phyloP scores from a whole-genome alignment of 768 basidiomycete species.

The Termitomyces sp. region DNA sequence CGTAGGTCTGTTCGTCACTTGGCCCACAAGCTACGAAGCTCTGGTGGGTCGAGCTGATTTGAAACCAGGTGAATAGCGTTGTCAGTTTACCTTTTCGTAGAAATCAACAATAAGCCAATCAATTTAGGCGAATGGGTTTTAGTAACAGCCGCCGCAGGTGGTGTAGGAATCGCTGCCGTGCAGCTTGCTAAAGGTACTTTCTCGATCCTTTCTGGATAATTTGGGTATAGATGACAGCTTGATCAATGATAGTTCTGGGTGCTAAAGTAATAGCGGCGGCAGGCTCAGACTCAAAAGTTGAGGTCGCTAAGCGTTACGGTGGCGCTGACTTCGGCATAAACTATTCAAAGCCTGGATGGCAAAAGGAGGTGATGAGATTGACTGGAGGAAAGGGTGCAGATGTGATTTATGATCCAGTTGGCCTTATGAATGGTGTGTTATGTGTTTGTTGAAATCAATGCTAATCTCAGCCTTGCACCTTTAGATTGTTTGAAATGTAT shows the following conservation, averaged over 20 bases:
- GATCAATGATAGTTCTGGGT: slow-evolving; percentile 57
- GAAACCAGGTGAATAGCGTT: slow-evolving; percentile 52
- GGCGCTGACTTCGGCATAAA: slow-evolving; percentile 82
- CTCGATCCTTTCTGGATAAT: neutral
- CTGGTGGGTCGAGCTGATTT: slow-evolving; percentile 80
- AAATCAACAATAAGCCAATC: neutral
- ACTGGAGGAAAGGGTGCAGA: slow-evolving; percentile 85
- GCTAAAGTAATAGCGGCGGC: slow-evolving; percentile 95
- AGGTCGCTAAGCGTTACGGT: slow-evolving; percentile 67
- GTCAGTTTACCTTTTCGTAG: neutral
- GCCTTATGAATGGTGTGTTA: slow-evolving; percentile 56
- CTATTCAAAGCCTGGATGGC: slow-evolving; percentile 79
- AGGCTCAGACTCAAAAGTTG: slow-evolving; percentile 71
- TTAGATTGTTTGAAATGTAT: slow-evolving; percentile 86
- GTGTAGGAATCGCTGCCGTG: slow-evolving; percentile 87
- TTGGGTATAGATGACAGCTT: neutral
- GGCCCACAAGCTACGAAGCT: slow-evolving; percentile 92
- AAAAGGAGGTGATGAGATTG: slow-evolving; percentile 80
- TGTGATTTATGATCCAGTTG: slow-evolving; percentile 85
- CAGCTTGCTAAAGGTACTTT: slow-evolving; percentile 88
- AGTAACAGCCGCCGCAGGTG: slow-evolving; percentile 93
- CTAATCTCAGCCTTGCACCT: neutral
- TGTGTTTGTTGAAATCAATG: neutral
- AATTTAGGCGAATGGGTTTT: slow-evolving; percentile 81
- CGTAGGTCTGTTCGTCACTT: slow-evolving; percentile 76